A percentile compares a stretch with the other conserved stretches of the same genome.
phyloP scores from a whole-genome alignment of 306 rosid species.

The Cucurbita maxima region DNA sequence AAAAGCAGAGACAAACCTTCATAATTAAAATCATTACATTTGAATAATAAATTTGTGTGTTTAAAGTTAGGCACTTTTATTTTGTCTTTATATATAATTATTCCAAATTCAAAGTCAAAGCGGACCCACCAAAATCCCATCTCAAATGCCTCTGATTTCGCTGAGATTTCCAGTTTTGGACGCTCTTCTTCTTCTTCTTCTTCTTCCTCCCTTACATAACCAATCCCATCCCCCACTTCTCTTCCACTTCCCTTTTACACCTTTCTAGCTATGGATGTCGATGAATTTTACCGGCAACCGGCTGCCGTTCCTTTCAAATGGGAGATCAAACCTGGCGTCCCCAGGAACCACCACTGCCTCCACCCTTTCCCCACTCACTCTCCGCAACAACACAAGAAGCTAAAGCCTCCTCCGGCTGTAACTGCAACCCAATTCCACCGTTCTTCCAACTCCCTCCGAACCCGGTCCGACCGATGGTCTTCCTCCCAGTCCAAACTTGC shows the following conservation, averaged over 20 bases:
- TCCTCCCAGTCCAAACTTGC: constrained; percentile 22
- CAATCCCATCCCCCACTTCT: neutral
- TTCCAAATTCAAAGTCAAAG: neutral
- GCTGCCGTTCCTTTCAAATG: constrained; percentile 86
- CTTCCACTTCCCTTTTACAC: neutral
- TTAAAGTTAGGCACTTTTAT: neutral
- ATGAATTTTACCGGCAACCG: constrained; percentile 44
- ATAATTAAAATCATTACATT: neutral
- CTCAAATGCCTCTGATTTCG: constrained; percentile 65
- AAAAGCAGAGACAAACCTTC: neutral
- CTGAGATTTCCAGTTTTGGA: neutral
- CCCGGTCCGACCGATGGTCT: constrained; percentile 49
- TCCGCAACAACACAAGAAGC: neutral
- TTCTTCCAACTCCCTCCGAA: constrained; percentile 25
- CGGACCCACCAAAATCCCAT: constrained; percentile 25
- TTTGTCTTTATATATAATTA: neutral
- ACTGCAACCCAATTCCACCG: neutral
- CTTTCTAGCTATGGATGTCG: constrained; percentile 23
- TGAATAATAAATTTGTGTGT: neutral
- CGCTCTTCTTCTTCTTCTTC: neutral
- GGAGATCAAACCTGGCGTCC: constrained; percentile 91
- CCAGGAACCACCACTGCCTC: constrained; percentile 23
- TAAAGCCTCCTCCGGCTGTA: neutral
- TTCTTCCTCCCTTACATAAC: neutral
- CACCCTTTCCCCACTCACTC: neutral